phyloP scores from a whole-genome alignment of 1,284 basidiomycete genomes.

The Porodaedalea pini region DNA sequence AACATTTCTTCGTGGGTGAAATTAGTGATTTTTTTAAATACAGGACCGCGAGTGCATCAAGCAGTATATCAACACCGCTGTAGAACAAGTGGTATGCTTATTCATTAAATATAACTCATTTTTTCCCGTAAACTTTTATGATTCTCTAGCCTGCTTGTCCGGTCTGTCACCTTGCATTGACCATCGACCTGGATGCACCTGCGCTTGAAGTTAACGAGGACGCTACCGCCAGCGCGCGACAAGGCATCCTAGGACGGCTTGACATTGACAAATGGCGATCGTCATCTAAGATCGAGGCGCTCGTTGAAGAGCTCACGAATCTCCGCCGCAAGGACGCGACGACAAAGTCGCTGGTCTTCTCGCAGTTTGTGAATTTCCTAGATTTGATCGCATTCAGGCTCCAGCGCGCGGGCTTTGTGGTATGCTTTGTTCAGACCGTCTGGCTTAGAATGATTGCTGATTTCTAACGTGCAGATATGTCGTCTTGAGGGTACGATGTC shows the following conservation, averaged over 20 bases:
- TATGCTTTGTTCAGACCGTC: slow-evolving; percentile 36
- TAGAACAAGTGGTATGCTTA: slow-evolving; percentile 62
- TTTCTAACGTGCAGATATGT: slow-evolving; percentile 64
- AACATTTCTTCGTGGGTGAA: neutral
- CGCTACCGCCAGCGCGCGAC: slow-evolving; percentile 50
- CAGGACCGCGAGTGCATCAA: slow-evolving; percentile 90
- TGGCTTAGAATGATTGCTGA: slow-evolving; percentile 5
- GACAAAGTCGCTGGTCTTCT: slow-evolving; percentile 96
- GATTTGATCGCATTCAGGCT: slow-evolving; percentile 91
- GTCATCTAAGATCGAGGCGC: slow-evolving; percentile 95
- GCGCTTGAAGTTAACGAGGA: slow-evolving; percentile 81
- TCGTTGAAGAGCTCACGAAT: slow-evolving; percentile 90
- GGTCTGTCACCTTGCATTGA: slow-evolving; percentile 89
- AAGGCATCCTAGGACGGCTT: slow-evolving; percentile 91
- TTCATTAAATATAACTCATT: neutral
- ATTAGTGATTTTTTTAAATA: slow-evolving; percentile 30
- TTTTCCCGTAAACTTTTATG: neutral
- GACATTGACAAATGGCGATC: slow-evolving; percentile 91
- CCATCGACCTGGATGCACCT: slow-evolving; percentile 93
- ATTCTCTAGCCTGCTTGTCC: slow-evolving; percentile 80
- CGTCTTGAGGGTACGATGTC: slow-evolving; percentile 97
- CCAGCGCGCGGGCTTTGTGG: slow-evolving; percentile 87
- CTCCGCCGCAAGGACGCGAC: slow-evolving; percentile 83
- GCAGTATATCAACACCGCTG: slow-evolving; percentile 81
- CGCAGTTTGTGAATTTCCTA: slow-evolving; percentile 88